Evolutionary conservation across 768 basidiomycete genomes (phyloP).

Genomic region (Suillus subluteus): DNA sequence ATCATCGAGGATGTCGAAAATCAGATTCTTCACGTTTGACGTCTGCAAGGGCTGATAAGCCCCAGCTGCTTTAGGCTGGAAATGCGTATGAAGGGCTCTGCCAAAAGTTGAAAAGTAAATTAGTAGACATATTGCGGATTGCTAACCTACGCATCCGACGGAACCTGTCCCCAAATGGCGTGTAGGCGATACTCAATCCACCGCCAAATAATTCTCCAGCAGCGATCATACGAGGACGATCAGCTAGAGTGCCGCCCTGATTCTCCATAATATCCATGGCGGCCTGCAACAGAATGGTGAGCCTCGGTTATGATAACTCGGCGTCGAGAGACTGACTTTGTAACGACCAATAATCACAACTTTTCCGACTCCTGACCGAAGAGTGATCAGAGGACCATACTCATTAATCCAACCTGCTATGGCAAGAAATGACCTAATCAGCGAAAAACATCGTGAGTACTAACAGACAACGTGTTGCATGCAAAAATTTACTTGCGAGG

Average conservation of each 20-base stretch:
- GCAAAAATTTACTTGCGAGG: background rate
- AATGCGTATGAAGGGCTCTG: background rate
- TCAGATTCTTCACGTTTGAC: background rate
- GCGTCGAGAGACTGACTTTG: background rate
- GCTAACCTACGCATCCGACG: background rate
- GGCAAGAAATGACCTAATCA: background rate
- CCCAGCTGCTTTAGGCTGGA: constrained; percentile 1
- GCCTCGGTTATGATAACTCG: background rate
- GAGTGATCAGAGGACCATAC: background rate
- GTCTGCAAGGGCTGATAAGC: background rate
- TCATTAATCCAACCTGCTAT: background rate
- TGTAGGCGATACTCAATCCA: background rate
- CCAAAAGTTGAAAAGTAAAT: background rate
- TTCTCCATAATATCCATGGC: background rate
- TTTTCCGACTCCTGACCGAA: background rate
- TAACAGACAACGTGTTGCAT: background rate
- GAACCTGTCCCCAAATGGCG: constrained; percentile 1
- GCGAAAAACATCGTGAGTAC: background rate
- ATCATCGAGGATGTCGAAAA: background rate
- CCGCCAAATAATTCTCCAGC: background rate
- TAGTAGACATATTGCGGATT: background rate
- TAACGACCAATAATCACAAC: background rate
- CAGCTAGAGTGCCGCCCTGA: background rate
- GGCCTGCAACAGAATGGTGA: background rate
- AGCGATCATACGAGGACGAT: constrained; percentile 1